These are phyloP conservation scores for Pouteria campechiana DNA, from an alignment of 179 eudicot species.

Conservation along the genomic window DNA sequence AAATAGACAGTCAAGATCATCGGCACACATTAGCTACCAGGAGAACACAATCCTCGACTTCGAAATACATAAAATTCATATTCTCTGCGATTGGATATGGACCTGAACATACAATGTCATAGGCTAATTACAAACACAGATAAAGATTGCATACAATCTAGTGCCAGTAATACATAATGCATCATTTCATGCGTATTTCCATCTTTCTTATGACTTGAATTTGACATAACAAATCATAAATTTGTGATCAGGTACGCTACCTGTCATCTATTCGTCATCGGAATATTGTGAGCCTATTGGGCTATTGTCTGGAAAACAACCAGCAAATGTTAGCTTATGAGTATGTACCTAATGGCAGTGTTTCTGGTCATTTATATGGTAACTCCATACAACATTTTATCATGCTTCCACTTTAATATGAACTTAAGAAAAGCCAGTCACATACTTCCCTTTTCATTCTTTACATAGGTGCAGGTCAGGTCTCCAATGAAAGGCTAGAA, in stretches of 20 bases:
- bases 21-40: too few relatives aligned
- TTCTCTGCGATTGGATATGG: too few relatives aligned
- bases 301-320: conserved; percentile 79
- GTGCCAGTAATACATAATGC: too few relatives aligned
- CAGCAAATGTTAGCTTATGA: conserved; percentile 85
- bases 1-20: too few relatives aligned
- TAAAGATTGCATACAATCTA: too few relatives aligned
- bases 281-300: conserved; percentile 88
- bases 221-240: too few relatives aligned
- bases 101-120: too few relatives aligned
- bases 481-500: conserved; percentile 79
- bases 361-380: conserved; percentile 91
- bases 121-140: too few relatives aligned
- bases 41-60: too few relatives aligned
- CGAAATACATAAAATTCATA: too few relatives aligned
- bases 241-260: conserved; percentile 61
- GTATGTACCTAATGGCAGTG: conserved; percentile 96
- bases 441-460: neutral
- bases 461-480: conserved; percentile 56
- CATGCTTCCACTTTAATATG: neutral
- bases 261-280: conserved; percentile 92
- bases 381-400: conserved; percentile 8
- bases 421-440: neutral
- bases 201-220: too few relatives aligned
- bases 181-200: too few relatives aligned